Base-by-base conservation (phyloP, 768 basidiomycete genomes). In the Phanerochaete sordida region DNA sequence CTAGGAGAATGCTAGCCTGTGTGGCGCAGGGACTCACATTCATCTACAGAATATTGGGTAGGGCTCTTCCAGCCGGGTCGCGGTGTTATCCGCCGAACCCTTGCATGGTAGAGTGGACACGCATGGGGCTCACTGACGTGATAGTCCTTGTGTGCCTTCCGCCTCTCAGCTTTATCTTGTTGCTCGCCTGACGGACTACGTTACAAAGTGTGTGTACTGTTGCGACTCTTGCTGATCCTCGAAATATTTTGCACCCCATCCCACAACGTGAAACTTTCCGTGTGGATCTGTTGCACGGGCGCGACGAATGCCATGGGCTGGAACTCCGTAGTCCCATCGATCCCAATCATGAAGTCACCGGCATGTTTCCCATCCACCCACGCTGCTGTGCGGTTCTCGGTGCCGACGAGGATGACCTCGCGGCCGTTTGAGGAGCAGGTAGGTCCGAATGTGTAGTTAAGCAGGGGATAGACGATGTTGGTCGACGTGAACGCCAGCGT, bases 401-500 rank as follows among this genome's bases (percentile, higher is more conserved):
- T 65, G 9, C 65, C 67, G 2, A 33, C 48, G 23, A 68, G 44
- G 8, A 66, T 62, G 61, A 68, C 62, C 26, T 66, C 62, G 21
- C 13, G 33, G 13, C 44, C 15, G 7, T 35, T 35, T 13, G 33
- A 35, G 33, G 7, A 13, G 13, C 33, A 35, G 6, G 33, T 13
- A 23, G 59, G 12, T 3, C 57, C 48, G 12, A 65, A 61, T 12
- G 53, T 62, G 56, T 44, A 66, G 61, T 62, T 64, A 21, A 59
- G 54, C 7, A 68, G 61, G 1, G 58, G 57, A 47, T 65, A 68
- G n/a, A 61, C 57, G 48, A 65, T 65, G 55, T 68, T 66, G 15
- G 61, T 58, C 11, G 67, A 68, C n/a, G 60, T 65, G 59, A 68
- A 68, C 9, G 65, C 65, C 19, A 68, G 49, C 27, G 67, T 69